phyloP scores from a whole-genome alignment of 192 early-diverging fungal genomes.

The Glomus cerebriforme region DNA sequence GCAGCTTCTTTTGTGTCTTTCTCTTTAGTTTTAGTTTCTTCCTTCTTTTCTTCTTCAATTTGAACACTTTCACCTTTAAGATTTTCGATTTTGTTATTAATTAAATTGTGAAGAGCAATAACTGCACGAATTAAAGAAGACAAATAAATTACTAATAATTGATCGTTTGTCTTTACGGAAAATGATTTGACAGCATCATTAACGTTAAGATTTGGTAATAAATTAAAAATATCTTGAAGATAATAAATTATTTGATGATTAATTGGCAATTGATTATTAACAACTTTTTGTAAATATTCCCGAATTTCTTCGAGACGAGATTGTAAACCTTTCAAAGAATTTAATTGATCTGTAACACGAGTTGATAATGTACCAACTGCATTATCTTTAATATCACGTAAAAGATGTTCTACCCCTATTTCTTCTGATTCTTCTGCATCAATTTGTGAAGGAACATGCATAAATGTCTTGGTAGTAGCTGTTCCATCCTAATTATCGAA shows the following conservation, averaged over 20 bases:
- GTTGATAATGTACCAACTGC: slow-evolving; percentile 93
- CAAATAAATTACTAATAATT: slow-evolving; percentile 92
- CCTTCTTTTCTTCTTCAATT: slow-evolving; percentile 44
- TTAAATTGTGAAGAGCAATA: slow-evolving; percentile 95
- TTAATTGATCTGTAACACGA: slow-evolving; percentile 89
- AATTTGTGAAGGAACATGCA: slow-evolving; percentile 92
- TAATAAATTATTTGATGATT: slow-evolving; percentile 99
- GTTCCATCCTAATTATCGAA: slow-evolving; percentile 82
- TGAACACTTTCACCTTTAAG: slow-evolving; percentile 61
- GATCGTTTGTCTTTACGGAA: slow-evolving; percentile 93
- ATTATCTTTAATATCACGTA: slow-evolving; percentile 98
- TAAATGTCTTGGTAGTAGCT: slow-evolving; percentile 94
- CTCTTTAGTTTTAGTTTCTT: slow-evolving; percentile 41
- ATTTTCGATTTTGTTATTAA: slow-evolving; percentile 97
- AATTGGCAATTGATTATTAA: slow-evolving; percentile 81
- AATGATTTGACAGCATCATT: slow-evolving; percentile 81
- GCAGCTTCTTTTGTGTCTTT: slow-evolving; percentile 29
- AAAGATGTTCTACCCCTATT: slow-evolving; percentile 97
- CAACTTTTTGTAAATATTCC: slow-evolving; percentile 86
- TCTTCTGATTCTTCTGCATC: slow-evolving; percentile 99
- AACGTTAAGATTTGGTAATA: slow-evolving; percentile 88
- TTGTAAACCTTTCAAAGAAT: slow-evolving; percentile 89
- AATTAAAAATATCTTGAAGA: slow-evolving; percentile 97
- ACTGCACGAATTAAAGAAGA: slow-evolving; percentile 89
- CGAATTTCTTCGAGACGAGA: slow-evolving; percentile 84